phyloP scores from a whole-genome alignment of 768 basidiomycete species.

The Mycena haematopus region DNA sequence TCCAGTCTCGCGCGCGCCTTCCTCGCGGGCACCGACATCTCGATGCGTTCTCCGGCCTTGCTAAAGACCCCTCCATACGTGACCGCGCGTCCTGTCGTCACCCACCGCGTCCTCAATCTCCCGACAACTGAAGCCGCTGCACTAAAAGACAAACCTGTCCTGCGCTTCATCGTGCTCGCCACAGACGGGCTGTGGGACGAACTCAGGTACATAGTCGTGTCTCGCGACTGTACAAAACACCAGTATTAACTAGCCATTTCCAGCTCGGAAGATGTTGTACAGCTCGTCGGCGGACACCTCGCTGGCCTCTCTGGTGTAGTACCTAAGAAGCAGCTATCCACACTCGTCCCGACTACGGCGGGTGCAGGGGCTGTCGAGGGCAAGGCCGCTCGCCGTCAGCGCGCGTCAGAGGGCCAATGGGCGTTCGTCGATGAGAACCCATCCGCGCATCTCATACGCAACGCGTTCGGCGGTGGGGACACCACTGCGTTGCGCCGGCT shows the following conservation, averaged over 20 bases:
- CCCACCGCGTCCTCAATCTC: conserved; percentile 73
- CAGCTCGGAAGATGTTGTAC: conserved; percentile 86
- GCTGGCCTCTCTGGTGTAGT: conserved; percentile 71
- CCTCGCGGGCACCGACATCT: conserved; percentile 63
- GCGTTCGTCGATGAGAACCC: conserved; percentile 81
- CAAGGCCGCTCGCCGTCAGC: conserved; percentile 52
- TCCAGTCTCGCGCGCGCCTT: conserved; percentile 55
- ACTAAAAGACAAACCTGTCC: conserved; percentile 28
- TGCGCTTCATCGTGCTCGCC: conserved; percentile 87
- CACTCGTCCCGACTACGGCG: conserved; percentile 59
- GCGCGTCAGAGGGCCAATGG: conserved; percentile 59
- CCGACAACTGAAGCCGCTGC: conserved; percentile 38
- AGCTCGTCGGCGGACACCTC: conserved; percentile 84
- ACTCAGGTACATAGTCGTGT: conserved; percentile 45
- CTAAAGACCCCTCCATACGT: conserved; percentile 95
- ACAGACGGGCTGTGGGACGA: conserved; percentile 87
- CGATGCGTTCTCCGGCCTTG: conserved; percentile 63
- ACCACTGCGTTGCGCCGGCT: conserved; percentile 58
- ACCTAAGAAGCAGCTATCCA: conserved; percentile 61
- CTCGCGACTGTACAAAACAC: background rate
- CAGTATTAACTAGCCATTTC: background rate
- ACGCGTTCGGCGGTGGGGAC: conserved; percentile 91
- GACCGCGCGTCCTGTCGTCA: conserved; percentile 81
- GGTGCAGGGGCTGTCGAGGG: conserved; percentile 69
- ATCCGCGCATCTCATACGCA: conserved; percentile 84